Percentiles rank a stretch among this genome's conserved stretches.
phyloP scores from a whole-genome alignment of 2,329 filamentous ascomycete genomes.

The Falciphora oryzae region DNA sequence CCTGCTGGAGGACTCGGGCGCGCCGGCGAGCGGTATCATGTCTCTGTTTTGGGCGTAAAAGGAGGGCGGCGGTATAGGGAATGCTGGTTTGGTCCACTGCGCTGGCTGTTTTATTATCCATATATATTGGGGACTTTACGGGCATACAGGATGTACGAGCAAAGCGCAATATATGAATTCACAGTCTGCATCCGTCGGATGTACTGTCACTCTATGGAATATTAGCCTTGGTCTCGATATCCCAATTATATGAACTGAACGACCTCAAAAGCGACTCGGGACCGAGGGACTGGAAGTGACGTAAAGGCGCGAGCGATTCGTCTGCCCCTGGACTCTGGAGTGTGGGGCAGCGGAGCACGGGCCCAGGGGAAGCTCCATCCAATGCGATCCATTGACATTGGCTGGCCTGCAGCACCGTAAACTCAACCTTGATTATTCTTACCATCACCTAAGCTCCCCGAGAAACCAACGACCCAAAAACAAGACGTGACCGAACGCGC shows the following conservation, averaged over 20 bases:
- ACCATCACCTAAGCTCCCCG: background rate
- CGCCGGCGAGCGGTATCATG: constrained; percentile 21
- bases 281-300: background rate
- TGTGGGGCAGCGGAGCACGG: background rate
- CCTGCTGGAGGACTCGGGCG: constrained; percentile 42
- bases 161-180: background rate
- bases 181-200: background rate
- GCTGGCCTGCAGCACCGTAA: background rate
- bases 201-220: background rate
- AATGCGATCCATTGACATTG: background rate
- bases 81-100: no score
- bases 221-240: background rate
- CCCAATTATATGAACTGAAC: background rate
- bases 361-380: background rate
- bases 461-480: background rate
- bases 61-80: background rate
- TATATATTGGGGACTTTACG: background rate
- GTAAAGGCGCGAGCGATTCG: background rate
- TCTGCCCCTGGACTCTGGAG: background rate
- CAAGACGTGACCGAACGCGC: background rate
- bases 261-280: background rate
- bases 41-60: constrained; percentile 12
- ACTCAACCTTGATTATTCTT: background rate
- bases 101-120: background rate
- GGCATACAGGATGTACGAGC: background rate